A percentile compares a stretch with the other conserved stretches of the same genome.
Evolutionary conservation across 2,329 filamentous ascomycete genomes (phyloP).

Genomic region (Penicillium digitatum): DNA sequence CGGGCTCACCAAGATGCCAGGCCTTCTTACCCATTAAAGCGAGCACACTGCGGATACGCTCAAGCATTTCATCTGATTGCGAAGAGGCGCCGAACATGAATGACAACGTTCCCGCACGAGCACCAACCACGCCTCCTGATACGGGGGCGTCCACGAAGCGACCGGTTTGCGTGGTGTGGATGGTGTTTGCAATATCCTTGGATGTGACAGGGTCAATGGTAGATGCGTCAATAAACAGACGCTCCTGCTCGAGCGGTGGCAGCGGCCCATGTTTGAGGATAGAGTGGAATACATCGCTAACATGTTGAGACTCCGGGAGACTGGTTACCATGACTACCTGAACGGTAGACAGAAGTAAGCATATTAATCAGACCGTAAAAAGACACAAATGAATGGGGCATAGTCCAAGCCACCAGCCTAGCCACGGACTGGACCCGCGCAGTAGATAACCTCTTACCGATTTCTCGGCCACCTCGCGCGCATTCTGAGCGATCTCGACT

Average conservation of each 20-base stretch:
- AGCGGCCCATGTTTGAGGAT: conserved; percentile 62
- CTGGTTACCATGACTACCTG: conserved; percentile 85
- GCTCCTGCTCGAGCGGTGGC: conserved; percentile 52
- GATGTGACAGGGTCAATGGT: conserved; percentile 92
- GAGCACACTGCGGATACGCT: conserved; percentile 65
- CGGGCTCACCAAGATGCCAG: conserved; percentile 79
- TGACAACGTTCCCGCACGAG: conserved; percentile 78
- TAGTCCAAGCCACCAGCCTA: not conserved
- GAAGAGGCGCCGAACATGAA: conserved; percentile 84
- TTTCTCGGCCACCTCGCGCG: conserved; percentile 62
- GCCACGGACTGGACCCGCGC: not conserved
- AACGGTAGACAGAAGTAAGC: conserved; percentile 6
- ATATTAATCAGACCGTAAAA: not conserved
- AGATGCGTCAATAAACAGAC: conserved; percentile 91
- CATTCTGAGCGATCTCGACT: conserved; percentile 55
- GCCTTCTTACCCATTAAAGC: conserved; percentile 81
- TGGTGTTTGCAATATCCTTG: conserved; percentile 66
- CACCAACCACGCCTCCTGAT: conserved; percentile 93
- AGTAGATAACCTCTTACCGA: conserved; percentile 51
- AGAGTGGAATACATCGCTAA: conserved; percentile 73
- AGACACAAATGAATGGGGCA: not conserved
- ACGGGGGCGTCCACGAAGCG: conserved; percentile 92
- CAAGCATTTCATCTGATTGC: conserved; percentile 49
- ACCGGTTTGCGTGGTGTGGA: conserved; percentile 64
- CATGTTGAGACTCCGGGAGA: conserved; percentile 83